Conservation (phyloP, 106 monocot genomes). For the Phalaenopsis aphrodite region DNA sequence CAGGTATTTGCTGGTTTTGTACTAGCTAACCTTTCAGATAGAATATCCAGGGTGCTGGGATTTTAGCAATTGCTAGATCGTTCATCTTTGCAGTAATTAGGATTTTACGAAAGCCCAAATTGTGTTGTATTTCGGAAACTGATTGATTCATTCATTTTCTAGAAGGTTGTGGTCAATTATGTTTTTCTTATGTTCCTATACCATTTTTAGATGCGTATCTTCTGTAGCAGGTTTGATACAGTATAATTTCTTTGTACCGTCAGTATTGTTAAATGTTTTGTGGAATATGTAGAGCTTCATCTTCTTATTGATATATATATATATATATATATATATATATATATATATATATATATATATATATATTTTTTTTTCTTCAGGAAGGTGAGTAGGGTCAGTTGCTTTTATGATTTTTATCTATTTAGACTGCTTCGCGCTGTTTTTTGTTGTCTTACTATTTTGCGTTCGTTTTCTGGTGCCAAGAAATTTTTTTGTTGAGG, state of each 20-base stretch:
- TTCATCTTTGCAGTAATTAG: background rate
- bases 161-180: background rate
- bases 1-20: slow-evolving; percentile 93
- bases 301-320: too few relatives aligned
- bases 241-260: background rate
- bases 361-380: too few relatives aligned
- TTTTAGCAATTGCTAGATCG: slow-evolving; percentile 26
- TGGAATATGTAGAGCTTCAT: slow-evolving; percentile 1
- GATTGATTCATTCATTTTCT: background rate
- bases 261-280: background rate
- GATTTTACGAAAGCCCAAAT: background rate
- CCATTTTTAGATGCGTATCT: background rate
- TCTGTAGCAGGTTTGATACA: background rate
- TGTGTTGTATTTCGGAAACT: background rate
- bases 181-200: background rate
- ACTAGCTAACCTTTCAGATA: slow-evolving; percentile 78
- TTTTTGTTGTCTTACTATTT: too few relatives aligned
- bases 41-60: slow-evolving; percentile 46
- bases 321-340: too few relatives aligned
- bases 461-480: background rate
- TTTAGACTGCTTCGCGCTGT: too few relatives aligned
- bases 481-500: background rate
- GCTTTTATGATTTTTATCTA: background rate
- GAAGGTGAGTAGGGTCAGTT: slow-evolving; percentile 29
- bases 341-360: too few relatives aligned